Base-by-base conservation (phyloP, 495 filamentous ascomycete genomes). In the Astrothelium macrocarpum region DNA sequence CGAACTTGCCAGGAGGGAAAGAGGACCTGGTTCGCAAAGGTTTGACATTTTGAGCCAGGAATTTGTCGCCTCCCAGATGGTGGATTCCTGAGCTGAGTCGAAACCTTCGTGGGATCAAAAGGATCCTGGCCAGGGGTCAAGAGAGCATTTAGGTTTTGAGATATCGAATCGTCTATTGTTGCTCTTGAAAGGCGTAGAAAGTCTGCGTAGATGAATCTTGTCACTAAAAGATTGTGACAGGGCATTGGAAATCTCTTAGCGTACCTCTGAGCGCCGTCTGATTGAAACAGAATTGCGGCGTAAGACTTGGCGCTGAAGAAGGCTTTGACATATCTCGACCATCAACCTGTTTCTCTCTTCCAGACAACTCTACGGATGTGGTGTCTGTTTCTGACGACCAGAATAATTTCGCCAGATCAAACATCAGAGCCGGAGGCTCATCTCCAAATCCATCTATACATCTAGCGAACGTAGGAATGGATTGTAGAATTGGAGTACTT, bases 271-370 rank as follows among this genome's bases (percentile, higher is more conserved):
- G 79, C 14, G 89, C 82, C 31, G 84, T 82, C 58, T 92, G 90
- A 59, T 91, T 87, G 78, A 97, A 97, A 73, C 94, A 98, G 70
- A 97, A 94, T 73, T 92, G 89, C 20, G 93, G 91, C 31, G 83
- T 93, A 58, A 97, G 78, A 46, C 71, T 70, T 2, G 91, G 90
- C 53, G 78, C 77, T 28, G 79, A 75, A 11, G 82, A 77, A 29
- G 84, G 77, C 64, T 81, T 77, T 46, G 85, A 80, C 89, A 94
- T 94, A 63, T 26, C 25, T 56, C 16, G 49, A 28, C 29, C 49
- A 56, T 28, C 49, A 16, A 56, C 29, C 25, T 7, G 49, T 20
- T 29, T 29, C 23, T 5, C 23, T 29, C 25, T 25, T 16, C 25
- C 5, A 26, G 29, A 26, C 49, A n/a, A 56, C 20, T 20, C 20